Conservation (phyloP, 202 grass and related monocot genomes). For the Setaria italica region DNA sequence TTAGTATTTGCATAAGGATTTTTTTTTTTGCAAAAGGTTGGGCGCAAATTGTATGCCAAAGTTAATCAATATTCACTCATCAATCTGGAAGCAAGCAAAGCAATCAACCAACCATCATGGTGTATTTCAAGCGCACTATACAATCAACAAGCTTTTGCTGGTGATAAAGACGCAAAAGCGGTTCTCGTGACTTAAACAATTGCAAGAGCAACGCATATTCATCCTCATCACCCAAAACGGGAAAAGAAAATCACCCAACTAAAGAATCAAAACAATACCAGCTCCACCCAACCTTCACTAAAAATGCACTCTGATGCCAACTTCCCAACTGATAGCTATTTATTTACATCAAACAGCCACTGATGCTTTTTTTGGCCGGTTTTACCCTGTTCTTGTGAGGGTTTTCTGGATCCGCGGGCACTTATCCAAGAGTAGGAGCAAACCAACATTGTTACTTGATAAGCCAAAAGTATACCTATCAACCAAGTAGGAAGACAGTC, state of each 20-base stretch:
- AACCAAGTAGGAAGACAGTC: slow-evolving; percentile 38
- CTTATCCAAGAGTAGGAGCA: slow-evolving; percentile 85
- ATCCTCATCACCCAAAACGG: background rate
- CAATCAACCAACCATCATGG: slow-evolving; percentile 19
- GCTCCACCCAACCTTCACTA: slow-evolving; percentile 44
- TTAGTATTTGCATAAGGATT: background rate
- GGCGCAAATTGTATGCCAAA: background rate
- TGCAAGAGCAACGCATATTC: slow-evolving; percentile 37
- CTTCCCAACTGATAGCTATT: slow-evolving; percentile 55
- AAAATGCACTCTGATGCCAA: slow-evolving; percentile 44
- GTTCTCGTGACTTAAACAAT: slow-evolving; percentile 41
- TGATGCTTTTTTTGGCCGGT: slow-evolving; percentile 39
- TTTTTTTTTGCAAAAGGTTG: background rate
- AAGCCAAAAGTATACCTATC: slow-evolving; percentile 80
- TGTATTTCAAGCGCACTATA: slow-evolving; percentile 49
- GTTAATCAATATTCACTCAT: slow-evolving; percentile 5
- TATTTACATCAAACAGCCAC: slow-evolving; percentile 51
- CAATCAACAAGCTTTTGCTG: slow-evolving; percentile 54
- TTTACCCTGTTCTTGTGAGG: slow-evolving; percentile 48
- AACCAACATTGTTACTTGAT: slow-evolving; percentile 74
- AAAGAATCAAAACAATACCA: slow-evolving; percentile 57
- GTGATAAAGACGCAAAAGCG: slow-evolving; percentile 50
- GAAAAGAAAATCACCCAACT: slow-evolving; percentile 27
- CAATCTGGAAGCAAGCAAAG: slow-evolving; percentile 37
- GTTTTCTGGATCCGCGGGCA: slow-evolving; percentile 71